Base-by-base conservation (phyloP, 2,329 filamentous ascomycete species). In the Sporothrix brunneoviolacea region DNA sequence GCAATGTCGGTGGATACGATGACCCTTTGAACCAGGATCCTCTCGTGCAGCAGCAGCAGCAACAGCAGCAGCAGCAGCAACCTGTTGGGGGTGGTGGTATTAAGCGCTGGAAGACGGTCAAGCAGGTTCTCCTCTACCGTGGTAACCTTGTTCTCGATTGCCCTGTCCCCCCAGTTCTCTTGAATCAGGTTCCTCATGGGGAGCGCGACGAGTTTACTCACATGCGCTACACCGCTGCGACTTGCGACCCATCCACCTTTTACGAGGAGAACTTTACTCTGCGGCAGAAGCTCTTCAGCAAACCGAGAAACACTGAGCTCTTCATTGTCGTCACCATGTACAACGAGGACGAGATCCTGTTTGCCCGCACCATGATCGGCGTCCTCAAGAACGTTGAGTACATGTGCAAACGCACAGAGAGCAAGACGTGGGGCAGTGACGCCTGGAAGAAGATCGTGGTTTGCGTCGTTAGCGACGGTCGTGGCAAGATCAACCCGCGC, bases 361-460 rank as follows among this genome's bases (percentile, higher is more conserved):
- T 98, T 64, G 90, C 93, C 21, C 83, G 93, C 37, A 97, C 93
- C 4, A 88, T 98, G 88, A 88, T 84, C 44, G 93, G 93, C 67
- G 90, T 98, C 5, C 91, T 97, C 75, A 97, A 98, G 73, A 98
- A 98, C 67, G 88, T 98, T 59, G 91, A 96, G 67, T 91, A 91
- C 74, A 96, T 98, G 88, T 96, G 93, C 69, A 89, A 87, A 54
- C 82, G 91, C 44, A 89, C 84, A 40, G 89, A 86, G 65, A 95
- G 90, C 70, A 95, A 95, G 71, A 97, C 91, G 1, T 98, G 93
- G 93, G 93, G 93, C 58, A 93, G 94, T 67, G 89, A 95, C 61
- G 91, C 91, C 4, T 98, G 93, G 93, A 97, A 98, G 74, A 98
- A 98, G 75, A 97, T 98, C 61, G 93, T 98, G 9, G 93, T 98